A percentile compares a stretch with the other conserved stretches of the same genome.
Evolutionary conservation across 129 eudicot species (phyloP).

Genomic region (Arctium minus): DNA sequence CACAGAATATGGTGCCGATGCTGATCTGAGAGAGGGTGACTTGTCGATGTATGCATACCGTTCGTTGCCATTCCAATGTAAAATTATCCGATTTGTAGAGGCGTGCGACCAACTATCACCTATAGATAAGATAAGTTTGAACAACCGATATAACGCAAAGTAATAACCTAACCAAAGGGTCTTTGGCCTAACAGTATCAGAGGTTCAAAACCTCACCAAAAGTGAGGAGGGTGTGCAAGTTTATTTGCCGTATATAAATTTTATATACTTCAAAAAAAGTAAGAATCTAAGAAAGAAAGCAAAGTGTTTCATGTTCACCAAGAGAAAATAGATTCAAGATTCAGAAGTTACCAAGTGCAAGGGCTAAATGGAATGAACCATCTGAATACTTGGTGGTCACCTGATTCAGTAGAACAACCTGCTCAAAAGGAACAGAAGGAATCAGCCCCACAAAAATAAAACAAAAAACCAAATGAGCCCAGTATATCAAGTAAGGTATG

Average conservation of each 20-base stretch:
- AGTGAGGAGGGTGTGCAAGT: not conserved
- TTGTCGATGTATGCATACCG: conserved; percentile 74
- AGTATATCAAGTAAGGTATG: too few species aligned
- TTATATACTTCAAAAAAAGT: not conserved
- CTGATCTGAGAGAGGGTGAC: conserved; percentile 72
- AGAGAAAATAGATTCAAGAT: not conserved
- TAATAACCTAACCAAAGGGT: not conserved
- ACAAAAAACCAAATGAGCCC: not conserved
- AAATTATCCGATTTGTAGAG: conserved; percentile 75
- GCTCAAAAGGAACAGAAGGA: conserved; percentile 22
- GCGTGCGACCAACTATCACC: conserved; percentile 99
- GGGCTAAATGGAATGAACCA: conserved; percentile 78
- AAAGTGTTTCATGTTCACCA: not conserved
- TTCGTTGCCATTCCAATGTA: conserved; percentile 83
- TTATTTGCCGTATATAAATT: not conserved
- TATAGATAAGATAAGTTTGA: conserved; percentile 25
- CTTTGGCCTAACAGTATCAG: not conserved
- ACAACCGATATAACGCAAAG: not conserved
- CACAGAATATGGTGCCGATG: conserved; percentile 72
- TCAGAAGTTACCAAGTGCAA: conserved; percentile 70
- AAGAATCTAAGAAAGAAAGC: not conserved
- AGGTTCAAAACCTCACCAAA: not conserved
- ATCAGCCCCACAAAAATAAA: not conserved
- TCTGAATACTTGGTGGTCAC: conserved; percentile 76
- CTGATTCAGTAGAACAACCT: conserved; percentile 89